Conservation (phyloP, 225 moss, liverwort and hornwort species). For the Takakia lepidozioides region DNA sequence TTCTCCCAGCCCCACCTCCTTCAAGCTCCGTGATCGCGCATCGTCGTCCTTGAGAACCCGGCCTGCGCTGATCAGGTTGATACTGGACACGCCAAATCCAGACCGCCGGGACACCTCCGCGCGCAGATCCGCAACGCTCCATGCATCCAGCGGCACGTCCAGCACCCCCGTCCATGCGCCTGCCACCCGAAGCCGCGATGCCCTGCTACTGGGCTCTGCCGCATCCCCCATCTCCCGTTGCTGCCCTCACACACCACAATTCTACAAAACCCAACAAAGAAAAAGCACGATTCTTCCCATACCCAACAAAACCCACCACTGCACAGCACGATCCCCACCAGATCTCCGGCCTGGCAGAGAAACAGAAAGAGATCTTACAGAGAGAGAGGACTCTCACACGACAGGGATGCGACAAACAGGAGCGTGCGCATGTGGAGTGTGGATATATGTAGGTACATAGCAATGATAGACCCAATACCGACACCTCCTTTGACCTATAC, state of each 20-base stretch:
- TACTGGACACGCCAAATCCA: slow-evolving; percentile 41
- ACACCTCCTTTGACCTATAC: too few relatives aligned
- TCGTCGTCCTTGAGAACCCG: slow-evolving; percentile 53
- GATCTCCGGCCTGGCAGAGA: too few relatives aligned
- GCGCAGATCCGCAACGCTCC: slow-evolving; percentile 70
- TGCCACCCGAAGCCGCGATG: slow-evolving; percentile 64
- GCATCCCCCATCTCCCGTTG: slow-evolving; percentile 40
- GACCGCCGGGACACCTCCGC: slow-evolving; percentile 59
- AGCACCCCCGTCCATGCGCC: slow-evolving; percentile 88
- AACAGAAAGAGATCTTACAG: too few relatives aligned
- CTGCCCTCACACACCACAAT: too few relatives aligned
- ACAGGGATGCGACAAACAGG: too few relatives aligned
- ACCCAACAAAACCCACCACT: neutral
- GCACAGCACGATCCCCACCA: too few relatives aligned
- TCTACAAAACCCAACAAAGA: too few relatives aligned
- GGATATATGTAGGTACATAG: too few relatives aligned
- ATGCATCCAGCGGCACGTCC: slow-evolving; percentile 75
- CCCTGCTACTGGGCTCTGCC: slow-evolving; percentile 49
- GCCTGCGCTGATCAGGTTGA: slow-evolving; percentile 82
- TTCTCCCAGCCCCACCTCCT: slow-evolving; percentile 51
- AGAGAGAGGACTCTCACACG: too few relatives aligned
- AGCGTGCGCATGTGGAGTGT: too few relatives aligned
- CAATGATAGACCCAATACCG: too few relatives aligned
- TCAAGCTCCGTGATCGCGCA: slow-evolving; percentile 24
- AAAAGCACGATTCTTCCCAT: neutral